Evolutionary conservation across 306 rosid species (phyloP).

Genomic region (Corylus heterophylla): DNA sequence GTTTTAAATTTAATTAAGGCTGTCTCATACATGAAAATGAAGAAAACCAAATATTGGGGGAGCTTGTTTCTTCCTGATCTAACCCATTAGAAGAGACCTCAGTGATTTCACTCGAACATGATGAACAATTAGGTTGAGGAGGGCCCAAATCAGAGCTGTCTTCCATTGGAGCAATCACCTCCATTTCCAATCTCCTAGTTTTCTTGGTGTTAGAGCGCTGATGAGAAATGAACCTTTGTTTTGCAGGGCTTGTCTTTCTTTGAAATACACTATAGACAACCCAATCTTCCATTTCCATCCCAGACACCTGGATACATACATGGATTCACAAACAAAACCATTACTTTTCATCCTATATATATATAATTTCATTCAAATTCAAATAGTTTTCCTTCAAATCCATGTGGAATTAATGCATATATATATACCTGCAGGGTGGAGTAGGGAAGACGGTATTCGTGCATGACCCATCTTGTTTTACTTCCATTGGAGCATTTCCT

Average conservation of each 20-base stretch:
- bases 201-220: constrained; percentile 5
- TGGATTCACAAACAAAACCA: neutral
- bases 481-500: neutral
- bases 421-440: constrained; percentile 37
- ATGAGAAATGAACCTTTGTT: neutral
- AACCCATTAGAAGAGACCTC: constrained; percentile 17
- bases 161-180: constrained; percentile 12
- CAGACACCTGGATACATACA: constrained; percentile 28
- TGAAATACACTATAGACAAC: constrained; percentile 45
- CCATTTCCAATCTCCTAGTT: constrained; percentile 4
- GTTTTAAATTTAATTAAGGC: neutral
- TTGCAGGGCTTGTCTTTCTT: constrained; percentile 28
- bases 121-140: constrained; percentile 34
- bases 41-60: neutral
- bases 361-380: neutral
- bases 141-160: neutral
- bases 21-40: constrained; percentile 14
- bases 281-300: constrained; percentile 28
- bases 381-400: neutral
- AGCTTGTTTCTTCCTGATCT: constrained; percentile 35
- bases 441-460: constrained; percentile 40
- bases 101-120: constrained; percentile 39
- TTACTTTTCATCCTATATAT: neutral
- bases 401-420: neutral
- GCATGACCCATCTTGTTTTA: constrained; percentile 59